Evolutionary conservation across 345 rosid species (phyloP).

Genomic region (Eucalyptus curtisii): DNA sequence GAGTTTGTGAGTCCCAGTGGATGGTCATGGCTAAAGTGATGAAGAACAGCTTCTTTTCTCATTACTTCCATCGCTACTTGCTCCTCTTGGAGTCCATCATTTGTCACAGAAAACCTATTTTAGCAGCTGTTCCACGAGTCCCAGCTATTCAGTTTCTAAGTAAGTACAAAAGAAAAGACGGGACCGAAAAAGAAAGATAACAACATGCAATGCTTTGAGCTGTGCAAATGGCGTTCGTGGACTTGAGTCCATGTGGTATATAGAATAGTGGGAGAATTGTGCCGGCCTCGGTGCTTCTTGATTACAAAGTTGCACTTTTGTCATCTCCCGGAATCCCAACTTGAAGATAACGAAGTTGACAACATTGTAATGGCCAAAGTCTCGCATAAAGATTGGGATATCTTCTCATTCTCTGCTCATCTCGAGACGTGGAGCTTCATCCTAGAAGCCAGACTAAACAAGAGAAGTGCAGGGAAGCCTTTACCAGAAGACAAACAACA

Average conservation of each 20-base stretch:
- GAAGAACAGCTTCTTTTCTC: background rate
- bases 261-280: background rate
- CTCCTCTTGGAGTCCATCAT: background rate
- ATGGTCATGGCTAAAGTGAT: conserved; percentile 45
- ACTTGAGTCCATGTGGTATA: background rate
- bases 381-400: background rate
- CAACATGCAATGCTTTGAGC: background rate
- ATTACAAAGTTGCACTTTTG: background rate
- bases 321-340: background rate
- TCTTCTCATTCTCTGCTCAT: background rate
- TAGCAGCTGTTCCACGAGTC: background rate
- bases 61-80: background rate
- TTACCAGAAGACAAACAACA: background rate
- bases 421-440: background rate
- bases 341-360: background rate
- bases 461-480: background rate
- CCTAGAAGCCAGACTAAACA: background rate
- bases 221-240: background rate
- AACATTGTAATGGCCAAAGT: background rate
- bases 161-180: background rate
- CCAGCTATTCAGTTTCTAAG: background rate
- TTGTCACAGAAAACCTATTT: background rate
- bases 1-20: background rate
- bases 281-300: background rate
- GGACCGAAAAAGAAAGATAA: background rate